Conservation (phyloP, 345 rosid species). For the Gossypium herbaceum region DNA sequence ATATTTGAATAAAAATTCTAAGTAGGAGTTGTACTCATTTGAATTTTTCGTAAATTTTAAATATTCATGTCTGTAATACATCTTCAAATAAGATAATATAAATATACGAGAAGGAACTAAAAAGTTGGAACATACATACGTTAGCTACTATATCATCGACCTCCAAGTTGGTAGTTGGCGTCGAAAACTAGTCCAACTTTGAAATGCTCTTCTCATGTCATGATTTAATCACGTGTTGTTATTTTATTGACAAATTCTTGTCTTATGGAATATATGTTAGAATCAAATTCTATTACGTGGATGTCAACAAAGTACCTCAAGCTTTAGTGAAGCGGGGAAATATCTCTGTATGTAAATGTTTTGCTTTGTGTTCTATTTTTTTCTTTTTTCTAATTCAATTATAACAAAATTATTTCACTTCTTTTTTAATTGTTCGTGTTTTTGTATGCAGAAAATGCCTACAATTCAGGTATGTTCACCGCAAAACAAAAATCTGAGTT, state of each 20-base stretch:
- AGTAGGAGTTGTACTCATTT: too few species aligned
- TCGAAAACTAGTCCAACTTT: neutral
- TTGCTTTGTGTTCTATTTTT: neutral
- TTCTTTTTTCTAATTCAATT: neutral
- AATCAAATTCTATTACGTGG: constrained; percentile 73
- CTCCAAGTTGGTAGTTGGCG: neutral
- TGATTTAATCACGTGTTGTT: neutral
- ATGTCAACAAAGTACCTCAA: constrained; percentile 81
- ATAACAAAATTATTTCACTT: neutral
- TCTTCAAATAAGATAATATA: too few species aligned
- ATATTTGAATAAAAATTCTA: too few species aligned
- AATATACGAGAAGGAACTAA: too few species aligned
- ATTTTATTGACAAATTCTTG: neutral
- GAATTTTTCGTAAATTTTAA: too few species aligned
- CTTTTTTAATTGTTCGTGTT: neutral
- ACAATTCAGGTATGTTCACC: constrained; percentile 65
- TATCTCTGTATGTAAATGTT: constrained; percentile 50
- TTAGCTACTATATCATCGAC: neutral
- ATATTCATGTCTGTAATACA: too few species aligned
- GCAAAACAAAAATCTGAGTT: neutral
- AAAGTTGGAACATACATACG: too few species aligned
- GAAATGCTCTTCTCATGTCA: neutral
- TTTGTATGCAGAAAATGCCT: constrained; percentile 73
- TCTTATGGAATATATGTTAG: constrained; percentile 11
- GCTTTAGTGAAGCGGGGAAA: constrained; percentile 79